Percentiles rank a stretch among this genome's conserved stretches.
Conservation (phyloP, 73 alveolate species). For the Halteria grandinella region DNA sequence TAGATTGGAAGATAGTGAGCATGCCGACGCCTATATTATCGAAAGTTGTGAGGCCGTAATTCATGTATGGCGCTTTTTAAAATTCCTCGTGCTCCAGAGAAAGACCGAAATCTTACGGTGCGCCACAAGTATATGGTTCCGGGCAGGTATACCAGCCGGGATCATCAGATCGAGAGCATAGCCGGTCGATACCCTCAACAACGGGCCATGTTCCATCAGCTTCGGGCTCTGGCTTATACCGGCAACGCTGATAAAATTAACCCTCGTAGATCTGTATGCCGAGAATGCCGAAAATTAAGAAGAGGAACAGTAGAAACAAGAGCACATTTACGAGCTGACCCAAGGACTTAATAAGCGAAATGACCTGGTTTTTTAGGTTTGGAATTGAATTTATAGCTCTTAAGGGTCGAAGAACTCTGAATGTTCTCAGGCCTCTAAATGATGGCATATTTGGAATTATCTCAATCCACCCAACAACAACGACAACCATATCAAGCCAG, state of each 20-base stretch:
- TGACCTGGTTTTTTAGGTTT: constrained; percentile 61
- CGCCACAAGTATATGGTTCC: constrained; percentile 52
- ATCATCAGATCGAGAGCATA: constrained; percentile 30
- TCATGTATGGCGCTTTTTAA: constrained; percentile 16
- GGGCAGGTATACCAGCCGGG: constrained; percentile 65
- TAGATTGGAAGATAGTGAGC: constrained; percentile 66
- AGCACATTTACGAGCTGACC: constrained; percentile 70
- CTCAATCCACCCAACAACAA: constrained; percentile 45
- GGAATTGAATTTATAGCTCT: constrained; percentile 71
- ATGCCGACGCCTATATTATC: constrained; percentile 68
- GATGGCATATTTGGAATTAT: constrained; percentile 43
- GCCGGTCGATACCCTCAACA: constrained; percentile 42
- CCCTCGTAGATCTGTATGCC: constrained; percentile 81
- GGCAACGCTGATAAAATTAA: constrained; percentile 68
- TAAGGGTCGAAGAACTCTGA: constrained; percentile 78
- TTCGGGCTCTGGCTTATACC: constrained; percentile 21
- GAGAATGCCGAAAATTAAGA: constrained; percentile 73
- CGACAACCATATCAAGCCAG: constrained; percentile 58
- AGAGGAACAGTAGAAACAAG: constrained; percentile 62
- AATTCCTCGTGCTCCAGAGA: constrained; percentile 46
- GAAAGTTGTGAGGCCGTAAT: constrained; percentile 52
- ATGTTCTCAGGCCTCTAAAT: constrained; percentile 66
- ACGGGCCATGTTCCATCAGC: constrained; percentile 65
- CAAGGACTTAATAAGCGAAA: constrained; percentile 67
- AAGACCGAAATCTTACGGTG: constrained; percentile 45